Evolutionary conservation across 2,329 filamentous ascomycete genomes (phyloP), one percentile per base, ranked within the genome.

Genomic region (Calonectria pauciramosa): DNA sequence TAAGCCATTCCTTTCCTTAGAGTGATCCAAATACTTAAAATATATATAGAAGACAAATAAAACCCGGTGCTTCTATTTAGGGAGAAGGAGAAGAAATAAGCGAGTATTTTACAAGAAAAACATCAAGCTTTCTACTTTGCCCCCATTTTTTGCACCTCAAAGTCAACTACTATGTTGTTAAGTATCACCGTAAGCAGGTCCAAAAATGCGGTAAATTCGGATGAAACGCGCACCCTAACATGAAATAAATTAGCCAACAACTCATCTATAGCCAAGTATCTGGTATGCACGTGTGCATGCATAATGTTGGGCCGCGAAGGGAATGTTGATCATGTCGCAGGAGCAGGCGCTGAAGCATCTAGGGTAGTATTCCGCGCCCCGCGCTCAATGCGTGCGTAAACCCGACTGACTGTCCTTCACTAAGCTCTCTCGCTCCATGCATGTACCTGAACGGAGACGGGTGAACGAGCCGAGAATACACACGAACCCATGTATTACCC

Each of bases 281-380:
- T 52, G 20, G 34, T 38, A 63, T 72, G 54, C 54, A 44, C 68
- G 54, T 32, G 36, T 68, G 51, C 41, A 52, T 44, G 70, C 64
- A 72, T 65, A 41, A 54, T 47, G 52, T 36, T 63, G 44, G 26
- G 30, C 34, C 11, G 38, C 23, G 34, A 59, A 59, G 52, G 30
- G 52, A 59, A n/a, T 47, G 30, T 11, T 20, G 18, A 59, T 32
- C 16, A 32, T 59, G 54, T 59, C 32, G 54, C 32, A 20, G n/a
- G 20, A 36, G 23, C 11, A 23, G 20, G n/a, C 14, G 13, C 20
- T 32, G 54, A n/a, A 59, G 54, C n/a, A 59, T 59, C 32, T 38
- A 59, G 54, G 54, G 54, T 59, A 59, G 32, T n/a, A 38, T 59
- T 36, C 20, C 32, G 32, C 32, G 11, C 54, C n/a, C 32, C 32